phyloP scores from a whole-genome alignment of 257 asterid species.

The Anisodus tanguticus region DNA sequence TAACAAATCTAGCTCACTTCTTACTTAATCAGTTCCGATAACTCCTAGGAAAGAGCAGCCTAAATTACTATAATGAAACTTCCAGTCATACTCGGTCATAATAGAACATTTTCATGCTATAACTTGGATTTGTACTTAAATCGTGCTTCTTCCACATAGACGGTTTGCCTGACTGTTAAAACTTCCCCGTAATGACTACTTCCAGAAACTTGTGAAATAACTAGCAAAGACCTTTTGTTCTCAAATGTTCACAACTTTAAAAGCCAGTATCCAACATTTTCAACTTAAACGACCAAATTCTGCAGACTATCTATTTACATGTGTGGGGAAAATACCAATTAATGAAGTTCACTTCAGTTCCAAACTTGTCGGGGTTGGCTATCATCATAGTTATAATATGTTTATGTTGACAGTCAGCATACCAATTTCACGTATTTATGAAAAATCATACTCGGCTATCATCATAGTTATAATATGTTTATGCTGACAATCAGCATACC shows the following conservation, averaged over 20 bases:
- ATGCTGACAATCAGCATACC: background rate
- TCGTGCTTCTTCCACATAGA: background rate
- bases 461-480: background rate
- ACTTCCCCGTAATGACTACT: background rate
- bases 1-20: background rate
- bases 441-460: background rate
- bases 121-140: background rate
- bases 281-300: background rate
- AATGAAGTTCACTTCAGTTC: background rate
- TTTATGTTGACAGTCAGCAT: background rate
- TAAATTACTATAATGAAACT: background rate
- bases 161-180: background rate
- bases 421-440: background rate
- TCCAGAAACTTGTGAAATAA: background rate
- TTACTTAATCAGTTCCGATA: background rate
- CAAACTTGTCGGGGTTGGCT: background rate
- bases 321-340: background rate
- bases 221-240: background rate
- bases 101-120: background rate
- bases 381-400: background rate
- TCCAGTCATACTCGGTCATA: background rate
- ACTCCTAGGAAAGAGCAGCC: slow-evolving; percentile 14
- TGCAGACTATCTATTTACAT: background rate
- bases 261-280: background rate
- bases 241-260: background rate